Conservation (phyloP, 768 basidiomycete genomes). For the Boletales sp. region DNA sequence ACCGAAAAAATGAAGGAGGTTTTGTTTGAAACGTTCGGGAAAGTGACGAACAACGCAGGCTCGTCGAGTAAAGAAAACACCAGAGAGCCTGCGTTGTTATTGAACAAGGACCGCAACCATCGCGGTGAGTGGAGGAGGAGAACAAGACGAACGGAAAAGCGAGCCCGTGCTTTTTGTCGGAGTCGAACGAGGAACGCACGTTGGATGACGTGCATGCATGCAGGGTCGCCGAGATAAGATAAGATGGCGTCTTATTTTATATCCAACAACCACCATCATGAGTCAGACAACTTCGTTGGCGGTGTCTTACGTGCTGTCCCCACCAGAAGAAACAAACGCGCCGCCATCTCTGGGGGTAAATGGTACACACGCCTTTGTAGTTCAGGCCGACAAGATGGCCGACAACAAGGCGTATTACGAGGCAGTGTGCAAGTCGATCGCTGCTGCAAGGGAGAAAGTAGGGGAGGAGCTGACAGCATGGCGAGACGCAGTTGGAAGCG, state of each 20-base stretch:
- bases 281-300: constrained; percentile 13
- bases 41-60: constrained; percentile 17
- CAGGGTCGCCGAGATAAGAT: constrained; percentile 20
- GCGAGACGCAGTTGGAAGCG: constrained; percentile 69
- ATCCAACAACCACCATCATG: constrained; percentile 11
- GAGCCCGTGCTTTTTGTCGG: constrained; percentile 11
- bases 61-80: constrained; percentile 6
- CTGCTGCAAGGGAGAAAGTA: constrained; percentile 47
- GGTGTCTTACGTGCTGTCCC: constrained; percentile 21
- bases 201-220: not conserved
- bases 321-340: constrained; percentile 14
- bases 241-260: constrained; percentile 8
- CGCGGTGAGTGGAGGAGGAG: constrained; percentile 9
- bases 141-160: not conserved
- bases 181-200: constrained; percentile 7
- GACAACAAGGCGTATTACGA: constrained; percentile 41
- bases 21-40: constrained; percentile 4
- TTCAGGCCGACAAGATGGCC: constrained; percentile 17
- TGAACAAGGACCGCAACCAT: constrained; percentile 51
- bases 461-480: constrained; percentile 71
- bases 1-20: not conserved
- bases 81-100: constrained; percentile 47
- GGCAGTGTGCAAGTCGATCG: constrained; percentile 45
- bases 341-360: constrained; percentile 20
- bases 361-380: constrained; percentile 23